These are phyloP conservation scores for Trypanosomatidae sp. DNA, from an alignment of 208 protist species.

Conservation along the genomic window DNA sequence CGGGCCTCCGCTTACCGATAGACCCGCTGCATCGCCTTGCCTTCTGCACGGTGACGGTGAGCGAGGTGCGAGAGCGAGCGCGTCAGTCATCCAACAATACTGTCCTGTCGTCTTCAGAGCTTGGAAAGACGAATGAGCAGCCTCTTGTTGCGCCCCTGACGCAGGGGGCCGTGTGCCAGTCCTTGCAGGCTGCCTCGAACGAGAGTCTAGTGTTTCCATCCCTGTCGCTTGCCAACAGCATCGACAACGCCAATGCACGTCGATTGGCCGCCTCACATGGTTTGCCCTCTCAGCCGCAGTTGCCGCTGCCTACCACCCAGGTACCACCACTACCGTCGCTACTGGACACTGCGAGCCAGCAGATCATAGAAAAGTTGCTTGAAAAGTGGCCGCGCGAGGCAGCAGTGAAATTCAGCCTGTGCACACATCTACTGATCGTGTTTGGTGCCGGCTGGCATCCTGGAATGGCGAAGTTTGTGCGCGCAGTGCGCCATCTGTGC, in stretches of 20 bases:
- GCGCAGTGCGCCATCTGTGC: slow-evolving; percentile 33
- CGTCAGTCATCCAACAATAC: slow-evolving; percentile 3
- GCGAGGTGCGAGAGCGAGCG: slow-evolving; percentile 19
- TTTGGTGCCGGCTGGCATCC: slow-evolving; percentile 76
- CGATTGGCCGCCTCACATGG: background rate
- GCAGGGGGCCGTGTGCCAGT: background rate
- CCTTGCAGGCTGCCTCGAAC: background rate
- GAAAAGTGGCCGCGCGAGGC: slow-evolving; percentile 28
- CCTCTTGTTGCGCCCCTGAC: background rate
- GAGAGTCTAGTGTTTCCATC: slow-evolving; percentile 9
- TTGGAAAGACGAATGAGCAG: background rate
- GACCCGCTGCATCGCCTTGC: slow-evolving; percentile 23
- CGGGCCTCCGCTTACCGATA: slow-evolving; percentile 12
- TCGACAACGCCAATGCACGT: background rate
- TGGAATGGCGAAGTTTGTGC: slow-evolving; percentile 31
- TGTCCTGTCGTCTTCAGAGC: background rate
- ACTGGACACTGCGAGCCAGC: slow-evolving; percentile 1
- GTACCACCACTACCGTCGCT: slow-evolving; percentile 6
- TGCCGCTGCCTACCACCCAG: background rate
- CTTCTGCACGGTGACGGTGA: slow-evolving; percentile 18
- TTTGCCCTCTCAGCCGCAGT: background rate
- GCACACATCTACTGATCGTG: slow-evolving; percentile 45
- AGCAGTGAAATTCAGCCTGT: slow-evolving; percentile 17
- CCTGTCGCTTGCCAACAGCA: slow-evolving; percentile 17
- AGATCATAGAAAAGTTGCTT: slow-evolving; percentile 3